A percentile compares a stretch with the other conserved stretches of the same genome.
phyloP scores from a whole-genome alignment of 495 filamentous ascomycete species.

The Penicillium taxi region DNA sequence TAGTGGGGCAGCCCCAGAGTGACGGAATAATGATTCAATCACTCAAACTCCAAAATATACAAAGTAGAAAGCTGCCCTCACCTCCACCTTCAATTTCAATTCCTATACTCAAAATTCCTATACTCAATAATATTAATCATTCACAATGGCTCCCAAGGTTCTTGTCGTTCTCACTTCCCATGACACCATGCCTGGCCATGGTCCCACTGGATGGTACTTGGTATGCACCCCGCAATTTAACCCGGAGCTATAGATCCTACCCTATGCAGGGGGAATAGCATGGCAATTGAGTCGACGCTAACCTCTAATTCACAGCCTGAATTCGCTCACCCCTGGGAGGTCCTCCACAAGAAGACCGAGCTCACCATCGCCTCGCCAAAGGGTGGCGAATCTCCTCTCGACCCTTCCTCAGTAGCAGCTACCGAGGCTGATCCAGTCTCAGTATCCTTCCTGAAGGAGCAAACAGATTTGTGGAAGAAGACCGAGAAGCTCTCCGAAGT shows the following conservation, averaged over 20 bases:
- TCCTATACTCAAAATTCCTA: not conserved
- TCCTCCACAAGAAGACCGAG: conserved; percentile 46
- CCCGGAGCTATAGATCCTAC: not conserved
- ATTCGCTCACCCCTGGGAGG: conserved; percentile 60
- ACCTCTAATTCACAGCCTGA: conserved; percentile 45
- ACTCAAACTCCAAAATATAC: no score
- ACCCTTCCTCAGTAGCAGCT: conserved; percentile 53
- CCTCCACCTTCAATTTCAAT: not conserved
- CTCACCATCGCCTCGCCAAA: conserved; percentile 58
- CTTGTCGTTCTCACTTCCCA: conserved; percentile 64
- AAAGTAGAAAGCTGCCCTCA: no score
- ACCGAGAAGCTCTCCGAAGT: conserved; percentile 48
- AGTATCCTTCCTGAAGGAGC: conserved; percentile 43
- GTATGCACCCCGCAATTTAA: conserved; percentile 24
- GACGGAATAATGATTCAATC: no score
- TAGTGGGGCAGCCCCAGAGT: no score
- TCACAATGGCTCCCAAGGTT: conserved; percentile 45
- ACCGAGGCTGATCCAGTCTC: conserved; percentile 49
- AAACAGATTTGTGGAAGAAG: conserved; percentile 53
- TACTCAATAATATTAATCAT: not conserved
- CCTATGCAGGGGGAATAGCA: no score
- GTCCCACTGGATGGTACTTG: conserved; percentile 60
- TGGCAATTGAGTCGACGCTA: not conserved
- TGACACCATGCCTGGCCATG: conserved; percentile 42
- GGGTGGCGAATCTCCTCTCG: conserved; percentile 61